Evolutionary conservation across 2,329 filamentous ascomycete genomes (phyloP), one percentile per base, ranked within the genome.

Genomic region (Sclerotinia nivalis): DNA sequence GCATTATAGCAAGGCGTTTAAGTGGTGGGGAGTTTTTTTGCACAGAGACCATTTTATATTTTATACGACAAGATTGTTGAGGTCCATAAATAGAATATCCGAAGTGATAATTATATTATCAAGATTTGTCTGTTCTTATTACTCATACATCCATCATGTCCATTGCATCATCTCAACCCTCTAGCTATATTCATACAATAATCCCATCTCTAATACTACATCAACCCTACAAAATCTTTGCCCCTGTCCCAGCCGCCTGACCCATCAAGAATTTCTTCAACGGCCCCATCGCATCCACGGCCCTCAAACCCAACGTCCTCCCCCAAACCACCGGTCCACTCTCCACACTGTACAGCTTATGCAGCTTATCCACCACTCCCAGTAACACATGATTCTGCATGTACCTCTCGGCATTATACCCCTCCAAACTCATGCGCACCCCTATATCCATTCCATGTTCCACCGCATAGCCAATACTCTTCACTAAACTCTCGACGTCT

Each of bases 241-340:
- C 75, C 9, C 86, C 85, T 55, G 82, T 84, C 9, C 86, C 86
- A 12, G 87, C 86, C 12, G 88, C 88, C 78, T 88, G 87, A 66
- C 87, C 87, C 95, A 98, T 98, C 72, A 98, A 84, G 78, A 94
- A 93, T 58, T 85, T 87, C 85, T 98, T 98, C 69, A 97, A 77
- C 50, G 91, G 88, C 0, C 87, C 86, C 77, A 97, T 77, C 2
- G 87, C 85, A 80, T 97, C 90, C 72, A 97, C 91, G 10, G 91
- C 87, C 72, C 84, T 87, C 72, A 98, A 80, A 0, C 95, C 95
- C 60, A 93, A 77, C 67, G 92, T 94, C 72, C 95, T 86, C 65
- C 94, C 83, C 75, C 91, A 90, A 25, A 97, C 91, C 47, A 98
- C 81, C 0, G 93, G 93, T 0, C 92, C 92, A 71, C 87, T 89